Percentiles rank a stretch among this genome's conserved stretches.
phyloP scores from a whole-genome alignment of 495 filamentous ascomycete genomes.

The Lentithecium fluviatile region DNA sequence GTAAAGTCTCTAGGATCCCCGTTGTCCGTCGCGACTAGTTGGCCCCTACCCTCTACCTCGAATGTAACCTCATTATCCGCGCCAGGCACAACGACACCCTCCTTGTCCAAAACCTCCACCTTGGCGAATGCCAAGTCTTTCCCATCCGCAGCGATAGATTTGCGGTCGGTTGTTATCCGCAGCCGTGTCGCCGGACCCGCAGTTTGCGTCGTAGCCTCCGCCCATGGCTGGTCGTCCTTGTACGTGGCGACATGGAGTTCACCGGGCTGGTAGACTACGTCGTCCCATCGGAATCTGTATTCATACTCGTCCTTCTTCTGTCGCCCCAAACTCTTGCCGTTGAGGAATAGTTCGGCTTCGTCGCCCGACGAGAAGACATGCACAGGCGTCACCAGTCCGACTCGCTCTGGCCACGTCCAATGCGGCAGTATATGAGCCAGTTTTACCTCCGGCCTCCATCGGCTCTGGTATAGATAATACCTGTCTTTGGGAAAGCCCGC shows the following conservation, averaged over 20 bases:
- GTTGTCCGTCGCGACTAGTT: slow-evolving; percentile 51
- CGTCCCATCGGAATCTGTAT: slow-evolving; percentile 53
- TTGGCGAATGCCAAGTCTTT: slow-evolving; percentile 48
- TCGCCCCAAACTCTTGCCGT: slow-evolving; percentile 46
- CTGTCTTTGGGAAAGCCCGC: slow-evolving; percentile 54
- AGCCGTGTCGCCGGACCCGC: slow-evolving; percentile 40
- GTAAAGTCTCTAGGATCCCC: slow-evolving; percentile 50
- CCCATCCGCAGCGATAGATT: slow-evolving; percentile 44
- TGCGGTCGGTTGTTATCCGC: slow-evolving; percentile 43
- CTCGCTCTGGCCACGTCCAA: slow-evolving; percentile 52
- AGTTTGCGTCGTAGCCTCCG: slow-evolving; percentile 43
- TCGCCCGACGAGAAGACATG: slow-evolving; percentile 51
- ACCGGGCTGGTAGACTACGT: slow-evolving; percentile 47
- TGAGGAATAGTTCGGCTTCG: slow-evolving; percentile 54
- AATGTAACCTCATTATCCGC: slow-evolving; percentile 47
- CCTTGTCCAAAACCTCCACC: slow-evolving; percentile 46
- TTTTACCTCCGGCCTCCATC: slow-evolving; percentile 46
- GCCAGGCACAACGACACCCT: slow-evolving; percentile 43
- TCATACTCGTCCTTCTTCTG: slow-evolving; percentile 38
- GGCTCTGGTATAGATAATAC: slow-evolving; percentile 51
- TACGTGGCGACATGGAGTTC: slow-evolving; percentile 48
- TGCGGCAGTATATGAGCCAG: slow-evolving; percentile 53
- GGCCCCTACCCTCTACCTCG: slow-evolving; percentile 43
- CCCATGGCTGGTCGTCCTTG: slow-evolving; percentile 47
- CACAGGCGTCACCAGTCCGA: slow-evolving; percentile 50